These are phyloP conservation scores for Guadua angustifolia DNA, from an alignment of 176 grass and related monocot species.

Conservation along the genomic window DNA sequence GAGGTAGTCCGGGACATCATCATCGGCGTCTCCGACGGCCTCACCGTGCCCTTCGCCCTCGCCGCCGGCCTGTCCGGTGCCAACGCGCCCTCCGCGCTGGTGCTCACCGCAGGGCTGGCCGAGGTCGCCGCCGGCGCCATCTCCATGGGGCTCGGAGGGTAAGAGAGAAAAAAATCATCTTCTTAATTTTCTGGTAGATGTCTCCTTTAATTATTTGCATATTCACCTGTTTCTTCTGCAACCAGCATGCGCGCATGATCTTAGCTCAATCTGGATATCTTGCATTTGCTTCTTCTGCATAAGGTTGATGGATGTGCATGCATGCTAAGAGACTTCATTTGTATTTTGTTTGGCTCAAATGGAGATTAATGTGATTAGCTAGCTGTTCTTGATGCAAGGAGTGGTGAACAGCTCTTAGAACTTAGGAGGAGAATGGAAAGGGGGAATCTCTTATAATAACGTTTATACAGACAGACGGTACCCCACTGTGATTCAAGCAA, in stretches of 20 bases:
- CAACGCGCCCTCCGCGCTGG: conserved; percentile 70
- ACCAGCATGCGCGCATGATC: background rate
- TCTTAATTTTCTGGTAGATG: background rate
- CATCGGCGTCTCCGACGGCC: conserved; percentile 92
- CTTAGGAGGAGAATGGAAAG: background rate
- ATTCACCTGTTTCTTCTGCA: background rate
- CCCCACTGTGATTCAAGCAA: background rate
- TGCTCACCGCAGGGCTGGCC: conserved; percentile 85
- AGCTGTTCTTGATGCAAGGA: background rate
- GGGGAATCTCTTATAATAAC: background rate
- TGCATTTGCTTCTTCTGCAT: background rate
- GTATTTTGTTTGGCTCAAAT: background rate
- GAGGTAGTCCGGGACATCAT: conserved; percentile 94
- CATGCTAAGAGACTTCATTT: background rate
- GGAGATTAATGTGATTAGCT: background rate
- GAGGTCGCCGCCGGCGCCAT: conserved; percentile 96
- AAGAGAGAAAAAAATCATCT: background rate
- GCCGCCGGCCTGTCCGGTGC: conserved; percentile 89
- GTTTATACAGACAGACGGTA: background rate
- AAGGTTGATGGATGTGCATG: background rate
- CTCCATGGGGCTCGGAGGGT: conserved; percentile 99
- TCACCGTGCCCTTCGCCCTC: conserved; percentile 96
- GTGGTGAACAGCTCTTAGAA: background rate
- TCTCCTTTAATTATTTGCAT: background rate
- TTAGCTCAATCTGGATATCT: background rate